Evolutionary conservation across 805 yeast genomes (phyloP).

Genomic region (Blastobotrys attinorum): DNA sequence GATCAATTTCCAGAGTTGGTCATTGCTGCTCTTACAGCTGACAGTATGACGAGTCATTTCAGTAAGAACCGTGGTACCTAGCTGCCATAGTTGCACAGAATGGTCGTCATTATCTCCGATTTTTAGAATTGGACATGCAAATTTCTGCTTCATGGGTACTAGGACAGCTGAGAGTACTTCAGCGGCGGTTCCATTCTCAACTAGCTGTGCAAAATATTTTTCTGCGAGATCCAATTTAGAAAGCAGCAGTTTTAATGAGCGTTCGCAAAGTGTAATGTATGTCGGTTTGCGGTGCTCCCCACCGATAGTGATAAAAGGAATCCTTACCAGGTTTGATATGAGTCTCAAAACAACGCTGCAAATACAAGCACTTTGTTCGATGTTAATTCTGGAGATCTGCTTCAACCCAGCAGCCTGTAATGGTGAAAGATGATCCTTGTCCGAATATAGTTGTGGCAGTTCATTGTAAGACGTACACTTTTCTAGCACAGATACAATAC

Average conservation of each 20-base stretch:
- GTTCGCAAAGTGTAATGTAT: constrained; percentile 8
- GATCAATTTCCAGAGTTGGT: constrained; percentile 27
- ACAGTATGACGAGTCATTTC: constrained; percentile 21
- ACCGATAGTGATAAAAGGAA: constrained; percentile 13
- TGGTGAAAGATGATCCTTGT: constrained; percentile 48
- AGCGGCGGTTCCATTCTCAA: constrained; percentile 6
- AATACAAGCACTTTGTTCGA: constrained; percentile 12
- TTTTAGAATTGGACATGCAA: constrained; percentile 11
- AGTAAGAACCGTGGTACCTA: constrained; percentile 13
- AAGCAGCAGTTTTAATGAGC: constrained; percentile 7
- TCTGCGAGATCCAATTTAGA: not conserved
- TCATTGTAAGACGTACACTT: constrained; percentile 67
- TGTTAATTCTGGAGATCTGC: constrained; percentile 32
- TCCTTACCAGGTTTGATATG: constrained; percentile 8
- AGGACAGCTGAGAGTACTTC: constrained; percentile 8
- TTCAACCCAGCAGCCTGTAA: constrained; percentile 55
- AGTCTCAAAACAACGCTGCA: constrained; percentile 8
- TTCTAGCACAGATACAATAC: constrained; percentile 40
- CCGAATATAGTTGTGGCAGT: constrained; percentile 49
- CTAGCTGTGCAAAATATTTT: constrained; percentile 6
- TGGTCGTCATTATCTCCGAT: not conserved
- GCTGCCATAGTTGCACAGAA: constrained; percentile 19
- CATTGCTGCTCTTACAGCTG: constrained; percentile 17
- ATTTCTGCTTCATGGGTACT: constrained; percentile 13
- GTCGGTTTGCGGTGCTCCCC: constrained; percentile 13